Evolutionary conservation across 441 rosid species (phyloP), one percentile per base, ranked within the genome.

Genomic region (Mallotus repandus): DNA sequence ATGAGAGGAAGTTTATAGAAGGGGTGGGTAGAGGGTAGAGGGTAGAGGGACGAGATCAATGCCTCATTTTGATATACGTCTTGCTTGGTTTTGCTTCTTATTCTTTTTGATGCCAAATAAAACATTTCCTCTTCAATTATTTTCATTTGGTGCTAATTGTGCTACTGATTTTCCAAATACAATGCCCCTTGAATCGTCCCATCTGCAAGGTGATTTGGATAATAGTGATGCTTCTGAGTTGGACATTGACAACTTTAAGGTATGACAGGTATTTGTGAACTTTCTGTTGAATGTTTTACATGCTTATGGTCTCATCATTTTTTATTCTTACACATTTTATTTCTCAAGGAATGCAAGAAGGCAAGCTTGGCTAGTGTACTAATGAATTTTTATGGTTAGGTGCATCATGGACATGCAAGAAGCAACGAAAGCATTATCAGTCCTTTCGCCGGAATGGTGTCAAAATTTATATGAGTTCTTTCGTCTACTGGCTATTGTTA

Each of bases 361-460:
- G 38, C 63, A 80, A 80, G 81, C 71, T 74, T 59, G 73, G 77
- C 59, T 76, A 69, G 11, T 54, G 61, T 71, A 41, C 80, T n/a
- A 76, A 70, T 63, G 83, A 77, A 10, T 73, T 84, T 73, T 75
- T 71, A 4, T 90, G 98, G 98, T 65, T 88, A 78, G 96, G 98
- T 52, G 65, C 86, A 67, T 80, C 89, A 2, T 87, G 88, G 90
- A 88, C 78, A n/a, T 88, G 89, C 70, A 81, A 82, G 75, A 92
- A 84, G 76, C 80, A 79, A 76, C 80, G 88, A 55, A 87, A 75
- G 74, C 96, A 92, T 79, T 92, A 87, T 60, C 79, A 68, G 55
- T 85, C 94, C 15, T 92, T 88, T 77, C 48, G 57, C 57, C 82
- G 91, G 70, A 86, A 82, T 63, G 94, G 92, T 66, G 79, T 90